Base-by-base conservation (phyloP, 1,284 basidiomycete species). In the Dichomitus squalens region DNA sequence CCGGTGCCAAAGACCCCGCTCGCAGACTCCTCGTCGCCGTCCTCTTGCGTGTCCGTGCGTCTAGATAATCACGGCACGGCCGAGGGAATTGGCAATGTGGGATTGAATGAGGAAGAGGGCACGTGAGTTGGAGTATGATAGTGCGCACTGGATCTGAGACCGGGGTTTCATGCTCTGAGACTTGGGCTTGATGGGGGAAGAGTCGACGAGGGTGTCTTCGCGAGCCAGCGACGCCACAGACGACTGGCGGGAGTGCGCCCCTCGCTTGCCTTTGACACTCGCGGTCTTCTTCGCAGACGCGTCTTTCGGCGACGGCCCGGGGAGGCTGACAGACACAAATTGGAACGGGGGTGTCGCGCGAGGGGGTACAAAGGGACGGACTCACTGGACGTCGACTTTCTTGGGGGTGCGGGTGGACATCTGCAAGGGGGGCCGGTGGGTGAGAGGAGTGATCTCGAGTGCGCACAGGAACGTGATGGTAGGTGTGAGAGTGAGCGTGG, bases 331-430 rank as follows among this genome's bases (percentile, higher is more conserved):
- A 16, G n/a, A 39, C 29, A 5, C 29, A 33, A 48, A 16, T 49
- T 52, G 52, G 25, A 21, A 18, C 21, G 39, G 23, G 14, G 5
- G 50, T 20, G 18, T 20, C 20, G 18, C 11, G 27, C 29, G n/a
- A 34, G 23, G 16, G 7, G 35, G 36, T 52, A 21, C 40, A 36
- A 31, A 55, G 50, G 12, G 20, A 36, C 11, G 29, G 12, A 74
- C 78, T 67, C 60, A 79, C 80, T 70, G 69, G 53, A 76, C 70
- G n/a, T 79, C 75, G 9, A 76, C 71, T 61, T 75, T 75, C 68
- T 75, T 76, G 0, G 75, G 72, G 23, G 63, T 56, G 14, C 56
- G 54, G 43, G 55, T 43, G 18, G 64, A 44, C 55, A 53, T 61
- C 60, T 66, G 52, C 27, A 33, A 20, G 20, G 29, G 29, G n/a